Evolutionary conservation across 139 green algal genomes (phyloP), one percentile per base, ranked within the genome.

Genomic region (Eudorina sp.): DNA sequence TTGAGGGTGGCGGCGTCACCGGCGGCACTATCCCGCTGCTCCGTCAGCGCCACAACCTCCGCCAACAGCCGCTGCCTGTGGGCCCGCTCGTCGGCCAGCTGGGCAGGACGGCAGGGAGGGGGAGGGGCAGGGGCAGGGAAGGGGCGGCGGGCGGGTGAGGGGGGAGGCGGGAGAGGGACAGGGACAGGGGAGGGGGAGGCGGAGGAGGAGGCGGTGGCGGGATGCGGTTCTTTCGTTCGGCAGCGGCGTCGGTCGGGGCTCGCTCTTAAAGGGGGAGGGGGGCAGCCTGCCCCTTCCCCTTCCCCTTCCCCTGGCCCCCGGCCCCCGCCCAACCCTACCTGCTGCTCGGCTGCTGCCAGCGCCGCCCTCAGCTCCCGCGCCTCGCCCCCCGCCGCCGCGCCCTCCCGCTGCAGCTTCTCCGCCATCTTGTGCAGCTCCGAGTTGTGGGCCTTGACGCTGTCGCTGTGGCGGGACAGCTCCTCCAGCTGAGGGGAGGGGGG

Each of bases 371-470:
- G 64, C 64, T 51, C 48, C 34, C 45, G 6, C 45, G 38, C 82
- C 64, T 79, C 82, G 13, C 27, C 64, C 29, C 21, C 31, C 31
- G 66, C 66, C 43, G 0, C 64, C 6, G 31, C 83, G 7, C 27
- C 83, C 21, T 75, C 74, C 11, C 85, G 66, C 85, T 85, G 78
- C 55, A 74, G 38, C 78, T 76, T 53, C 72, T 89, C 85, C 46
- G 72, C 62, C 55, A 85, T 85, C 53, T 68, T 76, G 43, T 89
- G 85, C 73, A 89, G 45, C 53, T 89, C 85, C 13, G 72, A 16
- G 73, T 85, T 80, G 73, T 79, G 78, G 3, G 78, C 55, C 31
- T 41, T 51, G 34, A 85, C 27, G 23, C 40, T 60, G 25, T 85
- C 78, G 78, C 78, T 8, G 78, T 85, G 78, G 8, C 55, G 41